phyloP scores from a whole-genome alignment of 2,329 filamentous ascomycete genomes.

The Cercospora berteroae region DNA sequence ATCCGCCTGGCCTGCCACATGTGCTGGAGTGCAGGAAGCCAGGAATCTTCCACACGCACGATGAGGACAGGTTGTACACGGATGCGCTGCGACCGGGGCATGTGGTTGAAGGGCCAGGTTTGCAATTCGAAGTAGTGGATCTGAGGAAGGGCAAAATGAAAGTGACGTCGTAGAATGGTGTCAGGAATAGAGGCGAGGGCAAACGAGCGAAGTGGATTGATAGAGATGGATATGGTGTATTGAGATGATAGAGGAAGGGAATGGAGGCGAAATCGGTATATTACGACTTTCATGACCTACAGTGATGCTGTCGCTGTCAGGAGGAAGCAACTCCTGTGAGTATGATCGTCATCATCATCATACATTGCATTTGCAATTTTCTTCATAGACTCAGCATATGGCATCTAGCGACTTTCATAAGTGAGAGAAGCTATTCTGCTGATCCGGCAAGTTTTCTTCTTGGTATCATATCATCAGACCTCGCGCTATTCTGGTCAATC shows the following conservation, averaged over 20 bases:
- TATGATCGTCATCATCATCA: not conserved
- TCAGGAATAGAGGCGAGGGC: not conserved
- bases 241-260: not conserved
- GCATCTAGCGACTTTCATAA: not conserved
- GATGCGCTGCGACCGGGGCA: slow-evolving; percentile 62
- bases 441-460: not conserved
- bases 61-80: slow-evolving; percentile 71
- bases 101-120: slow-evolving; percentile 56
- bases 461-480: not conserved
- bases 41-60: slow-evolving; percentile 80
- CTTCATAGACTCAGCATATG: not conserved
- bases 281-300: not conserved
- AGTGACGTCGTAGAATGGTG: slow-evolving; percentile 1
- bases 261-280: not conserved
- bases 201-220: not conserved
- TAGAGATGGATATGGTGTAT: slow-evolving; percentile 6
- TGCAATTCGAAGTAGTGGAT: slow-evolving; percentile 65
- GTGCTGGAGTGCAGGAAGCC: slow-evolving; percentile 74
- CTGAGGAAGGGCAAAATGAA: slow-evolving; percentile 42
- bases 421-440: not conserved
- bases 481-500: not conserved
- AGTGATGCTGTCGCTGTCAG: not conserved
- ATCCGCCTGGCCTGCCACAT: slow-evolving; percentile 85
- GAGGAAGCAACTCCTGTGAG: not conserved
- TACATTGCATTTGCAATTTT: not conserved